Percentiles rank a stretch among this genome's conserved stretches.
These are phyloP conservation scores for Physcomitrium patens DNA, from an alignment of 225 moss, liverwort and hornwort genomes.

Conservation along the genomic window DNA sequence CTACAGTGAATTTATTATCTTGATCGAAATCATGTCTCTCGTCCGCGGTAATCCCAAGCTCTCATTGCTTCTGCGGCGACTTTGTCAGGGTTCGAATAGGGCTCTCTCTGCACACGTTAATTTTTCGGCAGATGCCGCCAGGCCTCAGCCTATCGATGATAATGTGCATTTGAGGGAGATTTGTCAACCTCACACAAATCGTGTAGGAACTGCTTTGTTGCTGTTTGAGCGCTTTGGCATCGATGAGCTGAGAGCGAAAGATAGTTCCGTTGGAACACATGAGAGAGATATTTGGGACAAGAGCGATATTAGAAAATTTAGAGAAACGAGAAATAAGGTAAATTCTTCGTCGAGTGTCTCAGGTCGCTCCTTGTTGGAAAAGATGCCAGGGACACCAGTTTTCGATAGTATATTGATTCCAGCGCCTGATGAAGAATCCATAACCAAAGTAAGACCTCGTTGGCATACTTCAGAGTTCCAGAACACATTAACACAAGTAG, in stretches of 20 bases:
- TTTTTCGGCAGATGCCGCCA: background rate
- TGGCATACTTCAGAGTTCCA: background rate
- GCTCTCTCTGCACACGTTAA: background rate
- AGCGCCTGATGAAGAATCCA: conserved; percentile 9
- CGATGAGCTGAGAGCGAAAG: conserved; percentile 10
- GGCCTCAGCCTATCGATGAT: background rate
- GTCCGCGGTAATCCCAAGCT: conserved; percentile 24
- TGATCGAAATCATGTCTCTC: conserved; percentile 21
- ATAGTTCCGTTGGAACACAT: background rate
- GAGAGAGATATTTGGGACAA: background rate
- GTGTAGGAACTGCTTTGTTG: background rate
- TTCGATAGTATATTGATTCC: background rate
- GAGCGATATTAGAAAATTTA: background rate
- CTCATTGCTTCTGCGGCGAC: conserved; percentile 20
- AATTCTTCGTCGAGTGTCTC: conserved; percentile 7
- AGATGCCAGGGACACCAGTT: background rate
- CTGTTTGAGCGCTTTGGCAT: conserved; percentile 1
- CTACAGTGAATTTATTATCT: background rate
- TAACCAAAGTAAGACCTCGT: background rate
- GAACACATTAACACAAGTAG: background rate
- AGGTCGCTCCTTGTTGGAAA: background rate
- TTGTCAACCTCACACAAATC: background rate
- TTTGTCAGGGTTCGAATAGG: conserved; percentile 24
- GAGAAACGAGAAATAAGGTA: background rate
- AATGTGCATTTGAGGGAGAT: background rate